Evolutionary conservation across 1,139 yeast genomes (phyloP).

Genomic region (Lodderomyces metapsilosis): DNA sequence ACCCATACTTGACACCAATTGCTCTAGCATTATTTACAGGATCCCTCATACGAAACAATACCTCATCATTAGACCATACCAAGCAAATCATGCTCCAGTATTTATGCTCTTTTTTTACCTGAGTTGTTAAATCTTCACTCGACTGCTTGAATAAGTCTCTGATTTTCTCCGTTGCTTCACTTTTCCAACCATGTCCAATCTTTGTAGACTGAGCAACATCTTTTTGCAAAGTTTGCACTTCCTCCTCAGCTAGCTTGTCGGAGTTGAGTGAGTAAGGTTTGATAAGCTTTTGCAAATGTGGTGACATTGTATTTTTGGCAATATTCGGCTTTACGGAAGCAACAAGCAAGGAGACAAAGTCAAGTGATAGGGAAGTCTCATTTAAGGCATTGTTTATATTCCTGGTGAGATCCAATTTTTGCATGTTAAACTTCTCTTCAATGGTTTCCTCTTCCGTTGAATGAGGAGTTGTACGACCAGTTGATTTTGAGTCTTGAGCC

Average conservation of each 20-base stretch:
- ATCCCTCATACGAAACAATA: conserved; percentile 66
- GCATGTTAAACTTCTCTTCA: conserved; percentile 39
- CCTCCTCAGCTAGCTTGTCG: conserved; percentile 44
- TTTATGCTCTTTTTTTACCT: conserved; percentile 58
- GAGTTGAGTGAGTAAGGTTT: conserved; percentile 81
- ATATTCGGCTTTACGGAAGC: conserved; percentile 84
- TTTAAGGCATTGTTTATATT: conserved; percentile 71
- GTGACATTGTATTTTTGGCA: conserved; percentile 86
- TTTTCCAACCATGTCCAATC: conserved; percentile 84
- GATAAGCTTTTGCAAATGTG: conserved; percentile 73
- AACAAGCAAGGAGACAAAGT: conserved; percentile 78
- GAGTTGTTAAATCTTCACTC: conserved; percentile 49
- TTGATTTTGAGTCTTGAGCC: conserved; percentile 1
- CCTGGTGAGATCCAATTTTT: conserved; percentile 55
- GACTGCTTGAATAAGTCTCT: conserved; percentile 52
- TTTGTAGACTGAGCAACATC: conserved; percentile 24
- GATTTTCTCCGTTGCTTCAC: conserved; percentile 62
- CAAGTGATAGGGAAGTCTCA: conserved; percentile 85
- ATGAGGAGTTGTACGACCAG: not conserved
- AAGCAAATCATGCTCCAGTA: conserved; percentile 70
- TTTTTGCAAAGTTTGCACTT: conserved; percentile 4
- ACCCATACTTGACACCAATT: conserved; percentile 85
- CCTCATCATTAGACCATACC: conserved; percentile 60
- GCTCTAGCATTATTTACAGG: conserved; percentile 45
- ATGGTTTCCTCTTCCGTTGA: not conserved